Percentiles rank a stretch among this genome's conserved stretches.
These are phyloP conservation scores for Remersonia thermophila DNA, from an alignment of 2,329 filamentous ascomycete genomes.

Conservation along the genomic window DNA sequence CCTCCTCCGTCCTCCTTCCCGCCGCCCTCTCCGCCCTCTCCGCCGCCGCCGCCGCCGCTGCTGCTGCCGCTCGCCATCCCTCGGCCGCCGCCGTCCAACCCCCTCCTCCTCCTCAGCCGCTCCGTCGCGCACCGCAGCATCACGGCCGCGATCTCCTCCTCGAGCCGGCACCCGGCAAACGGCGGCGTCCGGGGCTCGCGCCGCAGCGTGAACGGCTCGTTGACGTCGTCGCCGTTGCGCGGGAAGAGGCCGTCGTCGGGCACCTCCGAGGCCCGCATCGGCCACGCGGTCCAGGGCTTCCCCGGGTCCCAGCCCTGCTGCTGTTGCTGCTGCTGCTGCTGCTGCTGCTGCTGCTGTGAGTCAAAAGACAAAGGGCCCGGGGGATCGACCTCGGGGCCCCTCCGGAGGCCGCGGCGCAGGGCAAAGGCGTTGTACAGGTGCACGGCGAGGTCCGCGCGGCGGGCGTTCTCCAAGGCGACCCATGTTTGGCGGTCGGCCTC, in stretches of 20 bases:
- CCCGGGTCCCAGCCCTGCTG: slow-evolving; percentile 39
- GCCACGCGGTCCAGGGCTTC: slow-evolving; percentile 75
- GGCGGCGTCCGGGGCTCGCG: slow-evolving; percentile 26
- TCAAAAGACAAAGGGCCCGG: slow-evolving; percentile 1
- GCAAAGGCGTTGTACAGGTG: slow-evolving; percentile 72
- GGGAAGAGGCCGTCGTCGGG: slow-evolving; percentile 43
- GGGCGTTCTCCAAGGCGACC: slow-evolving; percentile 48
- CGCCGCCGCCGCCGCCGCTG: no score
- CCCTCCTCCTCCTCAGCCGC: slow-evolving; percentile 38
- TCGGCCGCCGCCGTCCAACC: slow-evolving; percentile 5
- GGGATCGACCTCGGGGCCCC: slow-evolving; percentile 1
- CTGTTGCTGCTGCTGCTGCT: background rate
- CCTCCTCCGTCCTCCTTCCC: slow-evolving; percentile 1
- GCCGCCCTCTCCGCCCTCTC: no score
- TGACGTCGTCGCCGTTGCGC: slow-evolving; percentile 17
- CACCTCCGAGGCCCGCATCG: slow-evolving; percentile 49
- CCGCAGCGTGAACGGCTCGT: slow-evolving; percentile 40
- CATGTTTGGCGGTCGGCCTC: slow-evolving; percentile 50
- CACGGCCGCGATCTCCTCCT: slow-evolving; percentile 56
- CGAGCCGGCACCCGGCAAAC: slow-evolving; percentile 46
- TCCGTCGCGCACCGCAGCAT: slow-evolving; percentile 58
- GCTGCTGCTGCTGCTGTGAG: slow-evolving; percentile 12
- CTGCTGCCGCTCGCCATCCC: no score
- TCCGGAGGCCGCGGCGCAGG: slow-evolving; percentile 31
- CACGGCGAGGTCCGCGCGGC: slow-evolving; percentile 54